Evolutionary conservation across 805 yeast species (phyloP).

Genomic region (Debaryomyces castellii): DNA sequence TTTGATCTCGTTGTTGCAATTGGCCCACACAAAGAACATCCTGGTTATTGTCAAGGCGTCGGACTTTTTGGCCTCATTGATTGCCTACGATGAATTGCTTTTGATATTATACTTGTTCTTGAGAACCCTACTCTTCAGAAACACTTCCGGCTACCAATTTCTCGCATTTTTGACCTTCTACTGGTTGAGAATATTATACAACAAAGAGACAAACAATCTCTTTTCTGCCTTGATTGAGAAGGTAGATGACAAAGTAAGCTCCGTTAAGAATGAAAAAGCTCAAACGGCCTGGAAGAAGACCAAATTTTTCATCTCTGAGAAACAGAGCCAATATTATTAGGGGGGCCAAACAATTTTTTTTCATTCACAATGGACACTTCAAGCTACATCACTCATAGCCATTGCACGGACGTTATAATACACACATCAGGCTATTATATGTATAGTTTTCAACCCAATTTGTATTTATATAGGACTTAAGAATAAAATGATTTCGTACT

Average conservation of each 20-base stretch:
- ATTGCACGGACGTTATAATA: not conserved
- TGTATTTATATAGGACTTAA: not conserved
- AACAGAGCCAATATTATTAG: constrained; percentile 11
- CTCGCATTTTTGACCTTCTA: constrained; percentile 56
- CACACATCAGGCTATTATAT: not conserved
- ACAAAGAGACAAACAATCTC: constrained; percentile 45
- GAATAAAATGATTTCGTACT: not conserved
- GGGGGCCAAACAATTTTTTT: not conserved
- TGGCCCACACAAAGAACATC: constrained; percentile 43
- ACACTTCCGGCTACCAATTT: constrained; percentile 69
- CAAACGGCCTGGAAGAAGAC: constrained; percentile 33
- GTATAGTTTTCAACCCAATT: not conserved
- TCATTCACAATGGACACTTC: not conserved
- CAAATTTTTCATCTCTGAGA: constrained; percentile 29
- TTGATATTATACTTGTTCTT: constrained; percentile 52
- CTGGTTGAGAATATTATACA: constrained; percentile 69
- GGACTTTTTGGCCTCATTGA: constrained; percentile 39
- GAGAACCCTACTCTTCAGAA: constrained; percentile 63
- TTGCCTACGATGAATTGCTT: constrained; percentile 62
- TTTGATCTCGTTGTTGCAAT: constrained; percentile 57
- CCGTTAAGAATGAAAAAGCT: constrained; percentile 46
- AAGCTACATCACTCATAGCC: not conserved
- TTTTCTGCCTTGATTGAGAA: constrained; percentile 40
- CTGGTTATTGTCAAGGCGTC: constrained; percentile 39
- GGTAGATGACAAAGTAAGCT: constrained; percentile 42